Evolutionary conservation across 345 rosid species (phyloP).

Genomic region (Euphorbia pulcherrima): DNA sequence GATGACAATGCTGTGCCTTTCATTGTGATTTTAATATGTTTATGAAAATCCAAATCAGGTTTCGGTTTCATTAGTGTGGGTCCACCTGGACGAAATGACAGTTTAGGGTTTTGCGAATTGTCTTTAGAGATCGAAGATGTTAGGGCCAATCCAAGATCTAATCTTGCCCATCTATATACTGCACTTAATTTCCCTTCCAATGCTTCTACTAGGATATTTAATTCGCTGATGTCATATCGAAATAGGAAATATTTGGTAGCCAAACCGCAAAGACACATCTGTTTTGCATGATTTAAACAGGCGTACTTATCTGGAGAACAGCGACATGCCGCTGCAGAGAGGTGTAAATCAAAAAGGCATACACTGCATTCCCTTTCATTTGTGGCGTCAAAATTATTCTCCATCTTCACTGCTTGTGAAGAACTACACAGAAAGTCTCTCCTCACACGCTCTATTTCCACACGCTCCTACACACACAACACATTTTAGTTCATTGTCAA

Average conservation of each 20-base stretch:
- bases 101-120: conserved; percentile 36
- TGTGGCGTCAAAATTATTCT: conserved; percentile 74
- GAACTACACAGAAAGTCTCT: conserved; percentile 64
- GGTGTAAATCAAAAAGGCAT: conserved; percentile 91
- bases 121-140: conserved; percentile 48
- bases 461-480: conserved; percentile 54
- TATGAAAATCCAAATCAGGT: conserved; percentile 28
- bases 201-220: conserved; percentile 89
- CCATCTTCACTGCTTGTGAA: conserved; percentile 77
- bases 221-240: conserved; percentile 77
- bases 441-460: conserved; percentile 62
- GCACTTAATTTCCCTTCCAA: conserved; percentile 95
- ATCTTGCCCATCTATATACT: conserved; percentile 95
- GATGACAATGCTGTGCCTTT: conserved; percentile 27
- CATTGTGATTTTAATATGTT: conserved; percentile 33
- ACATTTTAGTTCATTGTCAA: conserved; percentile 15
- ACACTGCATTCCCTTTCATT: conserved; percentile 86
- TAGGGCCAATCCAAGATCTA: conserved; percentile 86
- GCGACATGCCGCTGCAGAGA: conserved; percentile 93
- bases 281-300: conserved; percentile 85
- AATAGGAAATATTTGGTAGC: conserved; percentile 69
- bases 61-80: conserved; percentile 38
- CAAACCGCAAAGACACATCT: conserved; percentile 73
- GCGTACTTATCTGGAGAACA: conserved; percentile 89
- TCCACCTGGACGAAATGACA: too few relatives aligned